Percentiles rank a stretch among this genome's conserved stretches.
phyloP scores from a whole-genome alignment of 2,329 filamentous ascomycete species.

The Canariomyces notabilis region DNA sequence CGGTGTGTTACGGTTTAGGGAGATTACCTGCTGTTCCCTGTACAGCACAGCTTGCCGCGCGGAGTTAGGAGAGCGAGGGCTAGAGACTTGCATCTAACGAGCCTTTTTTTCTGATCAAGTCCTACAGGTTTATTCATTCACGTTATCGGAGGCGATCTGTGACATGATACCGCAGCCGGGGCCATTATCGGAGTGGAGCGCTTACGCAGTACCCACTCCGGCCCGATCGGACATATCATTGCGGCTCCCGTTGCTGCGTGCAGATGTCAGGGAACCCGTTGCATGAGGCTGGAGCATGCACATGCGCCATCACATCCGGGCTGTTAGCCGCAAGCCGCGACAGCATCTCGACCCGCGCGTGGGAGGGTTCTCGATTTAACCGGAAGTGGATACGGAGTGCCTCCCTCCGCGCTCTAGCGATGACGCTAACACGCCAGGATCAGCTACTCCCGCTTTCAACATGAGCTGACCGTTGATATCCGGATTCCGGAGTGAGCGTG shows the following conservation, averaged over 20 bases:
- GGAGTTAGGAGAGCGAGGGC: not conserved
- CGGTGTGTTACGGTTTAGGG: not conserved
- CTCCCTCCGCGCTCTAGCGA: conserved; percentile 3
- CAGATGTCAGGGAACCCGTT: not conserved
- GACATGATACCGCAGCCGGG: not conserved
- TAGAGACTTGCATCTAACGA: not conserved
- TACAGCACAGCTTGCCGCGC: not conserved
- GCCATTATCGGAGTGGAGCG: not conserved
- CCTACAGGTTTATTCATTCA: not conserved
- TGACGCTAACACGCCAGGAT: conserved; percentile 8
- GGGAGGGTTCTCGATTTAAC: not conserved
- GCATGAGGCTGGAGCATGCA: not conserved
- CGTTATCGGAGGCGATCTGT: not conserved
- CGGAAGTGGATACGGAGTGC: not conserved
- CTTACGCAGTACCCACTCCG: not conserved
- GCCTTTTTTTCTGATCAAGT: not conserved
- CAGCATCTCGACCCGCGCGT: conserved; percentile 1
- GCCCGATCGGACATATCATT: not conserved
- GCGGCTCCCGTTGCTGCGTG: not conserved
- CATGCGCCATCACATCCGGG: no score
- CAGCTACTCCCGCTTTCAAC: no score
- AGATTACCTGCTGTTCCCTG: not conserved
- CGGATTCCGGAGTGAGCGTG: not conserved
- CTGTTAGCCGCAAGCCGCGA: not conserved
- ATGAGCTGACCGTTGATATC: not conserved